These are phyloP conservation scores for Lachnellula suecica DNA, from an alignment of 2,329 filamentous ascomycete genomes.

Conservation along the genomic window DNA sequence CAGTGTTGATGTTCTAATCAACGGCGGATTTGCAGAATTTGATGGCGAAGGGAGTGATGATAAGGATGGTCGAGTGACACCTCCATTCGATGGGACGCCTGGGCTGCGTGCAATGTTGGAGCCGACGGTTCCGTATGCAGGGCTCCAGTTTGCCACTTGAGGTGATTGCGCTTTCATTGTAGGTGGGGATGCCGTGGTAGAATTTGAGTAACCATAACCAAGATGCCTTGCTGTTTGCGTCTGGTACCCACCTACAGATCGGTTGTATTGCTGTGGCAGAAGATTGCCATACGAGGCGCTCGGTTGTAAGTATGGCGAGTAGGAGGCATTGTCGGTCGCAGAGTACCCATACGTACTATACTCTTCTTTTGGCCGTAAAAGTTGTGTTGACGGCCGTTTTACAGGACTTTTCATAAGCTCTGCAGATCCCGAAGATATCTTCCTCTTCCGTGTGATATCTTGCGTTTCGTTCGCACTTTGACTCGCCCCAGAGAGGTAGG, in stretches of 20 bases:
- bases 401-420: slow-evolving; percentile 44
- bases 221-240: slow-evolving; percentile 38
- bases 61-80: slow-evolving; percentile 18
- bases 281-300: slow-evolving; percentile 41
- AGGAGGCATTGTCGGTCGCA: slow-evolving; percentile 44
- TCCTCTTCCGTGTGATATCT: slow-evolving; percentile 52
- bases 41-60: slow-evolving; percentile 25
- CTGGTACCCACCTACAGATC: slow-evolving; percentile 35
- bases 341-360: slow-evolving; percentile 57
- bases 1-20: slow-evolving; percentile 68
- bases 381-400: slow-evolving; percentile 46
- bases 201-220: slow-evolving; percentile 41
- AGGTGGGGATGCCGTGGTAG: slow-evolving; percentile 39
- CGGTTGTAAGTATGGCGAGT: slow-evolving; percentile 49
- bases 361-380: slow-evolving; percentile 46
- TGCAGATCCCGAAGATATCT: slow-evolving; percentile 50
- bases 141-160: slow-evolving; percentile 45
- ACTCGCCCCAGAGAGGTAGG: slow-evolving; percentile 49
- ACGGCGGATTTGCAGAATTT: slow-evolving; percentile 48
- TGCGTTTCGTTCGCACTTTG: slow-evolving; percentile 36
- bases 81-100: slow-evolving; percentile 36
- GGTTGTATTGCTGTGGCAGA: slow-evolving; percentile 36
- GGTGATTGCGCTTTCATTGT: slow-evolving; percentile 48
- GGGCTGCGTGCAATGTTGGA: slow-evolving; percentile 41
- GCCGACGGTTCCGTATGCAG: slow-evolving; percentile 45